Percentiles rank a stretch among this genome's conserved stretches.
Evolutionary conservation across 495 filamentous ascomycete genomes (phyloP).

Genomic region (Podospora australis): DNA sequence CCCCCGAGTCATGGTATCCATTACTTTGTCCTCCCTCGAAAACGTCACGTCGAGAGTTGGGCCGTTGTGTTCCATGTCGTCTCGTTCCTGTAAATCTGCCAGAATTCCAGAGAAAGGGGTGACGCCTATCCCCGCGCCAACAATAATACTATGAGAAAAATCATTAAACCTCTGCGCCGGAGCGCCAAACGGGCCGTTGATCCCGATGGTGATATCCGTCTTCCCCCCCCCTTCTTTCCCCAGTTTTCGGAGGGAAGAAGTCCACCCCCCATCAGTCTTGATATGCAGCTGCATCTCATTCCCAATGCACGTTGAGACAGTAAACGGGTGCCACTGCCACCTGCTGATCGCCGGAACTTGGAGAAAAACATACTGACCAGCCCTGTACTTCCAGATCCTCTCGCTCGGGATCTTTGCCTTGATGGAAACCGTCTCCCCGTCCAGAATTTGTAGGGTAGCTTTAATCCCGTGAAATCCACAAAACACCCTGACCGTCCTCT

Average conservation of each 20-base stretch:
- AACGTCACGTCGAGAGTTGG: neutral
- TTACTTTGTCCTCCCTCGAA: neutral
- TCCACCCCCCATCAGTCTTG: slow-evolving; percentile 40
- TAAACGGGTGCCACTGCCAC: slow-evolving; percentile 35
- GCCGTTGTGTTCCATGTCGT: slow-evolving; percentile 6
- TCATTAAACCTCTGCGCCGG: slow-evolving; percentile 35
- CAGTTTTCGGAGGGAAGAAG: slow-evolving; percentile 33
- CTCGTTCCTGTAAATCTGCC: slow-evolving; percentile 26
- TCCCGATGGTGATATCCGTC: slow-evolving; percentile 29
- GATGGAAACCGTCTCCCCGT: slow-evolving; percentile 29
- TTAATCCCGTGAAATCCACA: slow-evolving; percentile 25
- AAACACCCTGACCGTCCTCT: slow-evolving; percentile 22
- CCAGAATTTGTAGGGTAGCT: slow-evolving; percentile 25
- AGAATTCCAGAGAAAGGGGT: slow-evolving; percentile 36
- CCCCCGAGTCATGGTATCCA: neutral
- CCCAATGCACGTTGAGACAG: slow-evolving; percentile 16
- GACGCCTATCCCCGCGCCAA: slow-evolving; percentile 35
- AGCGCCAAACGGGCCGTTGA: slow-evolving; percentile 25
- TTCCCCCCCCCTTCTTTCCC: slow-evolving; percentile 38
- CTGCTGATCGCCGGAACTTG: slow-evolving; percentile 27
- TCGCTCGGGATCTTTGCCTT: slow-evolving; percentile 23
- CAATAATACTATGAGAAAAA: slow-evolving; percentile 29
- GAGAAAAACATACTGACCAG: slow-evolving; percentile 35
- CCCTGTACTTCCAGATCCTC: slow-evolving; percentile 30
- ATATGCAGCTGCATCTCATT: slow-evolving; percentile 37